These are phyloP conservation scores for Cryphonectria naterciae DNA, from an alignment of 2,329 filamentous ascomycete species.

Conservation along the genomic window DNA sequence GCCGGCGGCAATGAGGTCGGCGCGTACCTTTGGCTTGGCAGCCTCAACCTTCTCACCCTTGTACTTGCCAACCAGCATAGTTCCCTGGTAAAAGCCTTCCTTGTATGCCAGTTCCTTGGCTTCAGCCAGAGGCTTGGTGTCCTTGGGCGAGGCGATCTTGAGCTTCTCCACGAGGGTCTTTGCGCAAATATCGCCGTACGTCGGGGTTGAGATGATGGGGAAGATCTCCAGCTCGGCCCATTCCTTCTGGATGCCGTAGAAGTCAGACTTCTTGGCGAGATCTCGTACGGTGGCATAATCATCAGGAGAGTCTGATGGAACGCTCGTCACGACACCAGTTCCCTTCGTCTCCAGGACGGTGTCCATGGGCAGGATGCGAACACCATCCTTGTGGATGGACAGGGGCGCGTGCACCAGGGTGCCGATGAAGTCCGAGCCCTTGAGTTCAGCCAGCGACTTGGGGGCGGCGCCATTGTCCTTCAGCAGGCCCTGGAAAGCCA, in stretches of 20 bases:
- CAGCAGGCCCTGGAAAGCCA: conserved; percentile 92
- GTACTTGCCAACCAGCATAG: conserved; percentile 82
- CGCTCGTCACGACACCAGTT: conserved; percentile 93
- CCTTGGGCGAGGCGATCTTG: conserved; percentile 97
- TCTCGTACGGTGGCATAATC: conserved; percentile 90
- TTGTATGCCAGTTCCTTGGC: conserved; percentile 97
- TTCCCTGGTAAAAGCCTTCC: conserved; percentile 95
- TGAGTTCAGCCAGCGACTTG: conserved; percentile 73
- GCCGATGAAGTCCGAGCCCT: conserved; percentile 81
- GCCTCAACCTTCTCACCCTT: conserved; percentile 84
- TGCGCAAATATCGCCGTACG: conserved; percentile 83
- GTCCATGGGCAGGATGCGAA: conserved; percentile 94
- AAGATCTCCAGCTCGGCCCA: conserved; percentile 92
- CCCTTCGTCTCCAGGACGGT: conserved; percentile 90
- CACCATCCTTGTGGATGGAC: conserved; percentile 79
- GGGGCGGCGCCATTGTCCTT: conserved; percentile 71
- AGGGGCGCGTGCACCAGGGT: conserved; percentile 89
- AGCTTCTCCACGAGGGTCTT: conserved; percentile 84
- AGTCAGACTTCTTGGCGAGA: conserved; percentile 91
- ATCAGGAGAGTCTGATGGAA: conserved; percentile 94
- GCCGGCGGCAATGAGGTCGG: conserved; percentile 74
- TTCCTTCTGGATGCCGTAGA: conserved; percentile 94
- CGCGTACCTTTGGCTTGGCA: conserved; percentile 83
- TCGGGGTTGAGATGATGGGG: conserved; percentile 87
- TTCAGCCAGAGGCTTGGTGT: conserved; percentile 85